These are phyloP conservation scores for Pythium graminicola DNA, from an alignment of 352 stramenopile genomes.

Conservation along the genomic window DNA sequence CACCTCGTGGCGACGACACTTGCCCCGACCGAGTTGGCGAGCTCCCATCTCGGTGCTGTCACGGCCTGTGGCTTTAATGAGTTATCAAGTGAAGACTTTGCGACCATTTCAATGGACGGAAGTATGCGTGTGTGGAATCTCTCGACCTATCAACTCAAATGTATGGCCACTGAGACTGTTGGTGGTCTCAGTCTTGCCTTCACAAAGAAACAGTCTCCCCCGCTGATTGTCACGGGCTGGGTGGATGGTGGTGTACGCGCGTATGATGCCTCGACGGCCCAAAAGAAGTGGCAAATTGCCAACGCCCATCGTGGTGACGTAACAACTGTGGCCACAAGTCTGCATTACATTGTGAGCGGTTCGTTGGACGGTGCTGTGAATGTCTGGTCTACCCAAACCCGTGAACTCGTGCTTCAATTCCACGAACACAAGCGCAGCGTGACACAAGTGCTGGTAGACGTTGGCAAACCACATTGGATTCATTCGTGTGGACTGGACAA, in stretches of 20 bases:
- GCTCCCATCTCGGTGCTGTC: conserved; percentile 58
- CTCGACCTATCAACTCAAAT: conserved; percentile 59
- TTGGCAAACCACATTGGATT: conserved; percentile 69
- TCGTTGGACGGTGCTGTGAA: conserved; percentile 81
- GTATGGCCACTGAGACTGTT: conserved; percentile 54
- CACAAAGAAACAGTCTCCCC: conserved; percentile 21
- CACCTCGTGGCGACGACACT: conserved; percentile 47
- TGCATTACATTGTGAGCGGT: conserved; percentile 74
- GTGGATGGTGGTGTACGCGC: conserved; percentile 67
- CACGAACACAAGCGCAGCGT: conserved; percentile 86
- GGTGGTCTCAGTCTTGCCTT: conserved; percentile 41
- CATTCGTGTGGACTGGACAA: conserved; percentile 85
- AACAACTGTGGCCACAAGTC: conserved; percentile 53
- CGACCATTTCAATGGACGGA: conserved; percentile 63
- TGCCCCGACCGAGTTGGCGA: conserved; percentile 42
- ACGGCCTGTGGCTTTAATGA: conserved; percentile 55
- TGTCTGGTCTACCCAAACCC: conserved; percentile 79
- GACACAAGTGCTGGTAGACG: conserved; percentile 71
- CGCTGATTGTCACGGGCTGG: conserved; percentile 58
- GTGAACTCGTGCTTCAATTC: conserved; percentile 88
- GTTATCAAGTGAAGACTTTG: conserved; percentile 49
- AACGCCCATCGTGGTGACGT: conserved; percentile 83
- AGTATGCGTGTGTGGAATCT: conserved; percentile 65
- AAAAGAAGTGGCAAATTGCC: conserved; percentile 80
- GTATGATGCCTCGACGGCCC: conserved; percentile 40